Percentiles rank a stretch among this genome's conserved stretches.
Conservation (phyloP, 768 basidiomycete species). For the Trametes cinnabarina region DNA sequence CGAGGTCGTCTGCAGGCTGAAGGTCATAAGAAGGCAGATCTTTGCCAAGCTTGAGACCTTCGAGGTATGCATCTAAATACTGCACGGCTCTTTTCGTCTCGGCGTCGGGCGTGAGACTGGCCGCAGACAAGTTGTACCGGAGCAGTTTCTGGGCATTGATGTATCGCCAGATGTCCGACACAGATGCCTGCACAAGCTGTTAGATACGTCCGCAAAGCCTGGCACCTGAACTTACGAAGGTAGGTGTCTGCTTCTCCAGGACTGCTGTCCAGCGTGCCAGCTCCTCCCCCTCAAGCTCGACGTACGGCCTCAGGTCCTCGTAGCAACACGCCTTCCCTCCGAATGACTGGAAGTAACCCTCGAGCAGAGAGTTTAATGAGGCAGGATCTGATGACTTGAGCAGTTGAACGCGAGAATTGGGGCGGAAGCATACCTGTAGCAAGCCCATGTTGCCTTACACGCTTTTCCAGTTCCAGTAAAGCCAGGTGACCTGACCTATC, state of each 20-base stretch:
- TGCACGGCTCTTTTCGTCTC: conserved; percentile 52
- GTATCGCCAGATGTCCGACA: conserved; percentile 55
- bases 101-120: conserved; percentile 52
- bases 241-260: conserved; percentile 43
- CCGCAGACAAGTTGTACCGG: conserved; percentile 52
- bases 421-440: conserved; percentile 41
- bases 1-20: conserved; percentile 86
- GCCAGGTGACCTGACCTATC: conserved; percentile 77
- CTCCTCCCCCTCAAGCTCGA: conserved; percentile 47
- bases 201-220: background rate
- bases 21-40: conserved; percentile 72
- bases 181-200: conserved; percentile 40
- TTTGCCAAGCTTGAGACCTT: conserved; percentile 63
- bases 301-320: conserved; percentile 77
- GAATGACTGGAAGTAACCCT: conserved; percentile 67
- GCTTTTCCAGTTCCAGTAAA: conserved; percentile 71
- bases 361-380: conserved; percentile 48
- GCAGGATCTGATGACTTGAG: conserved; percentile 38
- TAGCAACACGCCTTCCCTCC: conserved; percentile 84
- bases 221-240: conserved; percentile 42
- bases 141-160: conserved; percentile 77
- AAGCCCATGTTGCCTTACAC: conserved; percentile 47
- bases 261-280: conserved; percentile 52
- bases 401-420: background rate
- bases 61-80: conserved; percentile 62